Percentiles rank a stretch among this genome's conserved stretches.
Conservation (phyloP, 2,329 filamentous ascomycete species). For the Trichoderma cornu-damae region DNA sequence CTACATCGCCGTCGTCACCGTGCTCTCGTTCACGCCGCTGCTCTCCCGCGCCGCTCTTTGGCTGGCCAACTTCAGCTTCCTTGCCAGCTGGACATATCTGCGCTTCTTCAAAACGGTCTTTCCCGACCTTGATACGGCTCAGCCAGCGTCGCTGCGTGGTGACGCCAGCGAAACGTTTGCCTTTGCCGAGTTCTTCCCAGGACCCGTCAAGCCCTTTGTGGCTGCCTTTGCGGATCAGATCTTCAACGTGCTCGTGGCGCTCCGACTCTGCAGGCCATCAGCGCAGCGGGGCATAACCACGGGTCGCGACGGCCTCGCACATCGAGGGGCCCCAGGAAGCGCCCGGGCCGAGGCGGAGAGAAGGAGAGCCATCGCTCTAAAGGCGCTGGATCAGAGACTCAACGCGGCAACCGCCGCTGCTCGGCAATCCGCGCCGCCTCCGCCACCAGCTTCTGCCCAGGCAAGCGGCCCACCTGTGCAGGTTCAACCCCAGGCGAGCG, state of each 20-base stretch:
- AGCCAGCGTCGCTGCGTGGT: conserved; percentile 63
- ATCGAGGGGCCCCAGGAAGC: conserved; percentile 55
- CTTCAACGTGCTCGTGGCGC: conserved; percentile 67
- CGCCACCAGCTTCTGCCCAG: conserved; percentile 28
- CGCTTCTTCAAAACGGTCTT: conserved; percentile 85
- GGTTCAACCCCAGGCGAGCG: conserved; percentile 50
- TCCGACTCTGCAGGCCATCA: conserved; percentile 80
- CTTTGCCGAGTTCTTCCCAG: conserved; percentile 93
- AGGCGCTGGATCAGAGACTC: conserved; percentile 85
- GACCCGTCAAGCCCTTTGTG: conserved; percentile 71
- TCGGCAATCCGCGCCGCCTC: not conserved
- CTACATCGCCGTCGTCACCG: conserved; percentile 68
- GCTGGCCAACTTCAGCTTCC: conserved; percentile 73
- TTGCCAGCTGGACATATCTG: conserved; percentile 90
- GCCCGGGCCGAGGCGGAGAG: conserved; percentile 89
- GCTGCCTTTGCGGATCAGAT: conserved; percentile 67
- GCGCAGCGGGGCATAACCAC: conserved; percentile 73
- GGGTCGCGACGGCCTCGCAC: conserved; percentile 54
- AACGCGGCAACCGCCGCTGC: conserved; percentile 66
- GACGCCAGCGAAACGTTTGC: conserved; percentile 96
- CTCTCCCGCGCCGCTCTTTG: conserved; percentile 69
- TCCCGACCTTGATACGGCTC: conserved; percentile 60
- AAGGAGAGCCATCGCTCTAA: conserved; percentile 79
- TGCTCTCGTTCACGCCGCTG: conserved; percentile 53
- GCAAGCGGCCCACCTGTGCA: conserved; percentile 52